Evolutionary conservation across 2,329 filamentous ascomycete species (phyloP), one percentile per base, ranked within the genome.

Genomic region (Pseudogymnoascus sp.): DNA sequence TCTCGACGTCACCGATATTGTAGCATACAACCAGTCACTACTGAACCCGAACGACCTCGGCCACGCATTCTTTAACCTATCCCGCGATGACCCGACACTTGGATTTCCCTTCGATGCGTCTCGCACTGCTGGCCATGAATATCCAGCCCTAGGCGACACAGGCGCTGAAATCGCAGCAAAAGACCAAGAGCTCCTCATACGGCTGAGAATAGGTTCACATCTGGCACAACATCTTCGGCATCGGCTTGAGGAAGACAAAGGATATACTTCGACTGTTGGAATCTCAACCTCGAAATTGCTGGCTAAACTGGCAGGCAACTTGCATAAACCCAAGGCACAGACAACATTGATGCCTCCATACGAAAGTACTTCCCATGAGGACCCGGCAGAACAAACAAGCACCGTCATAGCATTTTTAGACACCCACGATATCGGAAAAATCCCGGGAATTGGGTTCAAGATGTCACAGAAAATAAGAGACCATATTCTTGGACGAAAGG

Each of bases 221-320:
- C 77, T 97, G 33, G 91, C 91, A 4, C 79, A 84, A 31, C 80
- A 93, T 71, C 75, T 97, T 25, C 86, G 93, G 11, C 77, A 81
- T 63, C 83, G 84, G 70, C 78, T 97, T 10, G 89, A 95, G 70
- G 79, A 86, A 53, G 80, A 91, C 53, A 88, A 86, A 70, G 91
- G 91, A 1, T 96, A 93, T 75, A 96, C 92, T 0, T 89, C 89
- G 28, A 93, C 92, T 0, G 92, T 90, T 44, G 93, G 93, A 3
- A 85, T 97, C 21, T 88, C 92, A 2, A 95, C 91, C 0, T 93
- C 88, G 70, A 97, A 97, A 74, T 75, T 93, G 4, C 79, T 96
- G 10, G 86, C 90, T 64, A 97, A 97, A 74, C 81, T 97, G 12
- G 90, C 86, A 8, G 93, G 93, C 11, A 89, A 85, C 73, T 79